These are phyloP conservation scores for Leccinum truebloodii DNA, from an alignment of 768 basidiomycete species.

Conservation along the genomic window DNA sequence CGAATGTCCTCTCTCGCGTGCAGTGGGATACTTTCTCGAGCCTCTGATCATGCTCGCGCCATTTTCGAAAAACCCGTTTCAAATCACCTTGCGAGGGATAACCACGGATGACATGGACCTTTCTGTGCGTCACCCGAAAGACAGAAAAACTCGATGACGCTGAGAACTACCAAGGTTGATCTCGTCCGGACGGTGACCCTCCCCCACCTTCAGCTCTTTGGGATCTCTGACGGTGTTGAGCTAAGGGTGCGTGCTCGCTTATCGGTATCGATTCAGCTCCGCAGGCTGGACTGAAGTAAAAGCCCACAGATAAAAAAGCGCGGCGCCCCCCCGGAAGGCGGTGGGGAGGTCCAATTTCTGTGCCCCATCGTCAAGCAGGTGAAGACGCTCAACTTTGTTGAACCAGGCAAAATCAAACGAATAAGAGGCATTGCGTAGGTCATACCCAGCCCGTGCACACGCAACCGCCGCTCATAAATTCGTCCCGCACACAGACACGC, in stretches of 20 bases:
- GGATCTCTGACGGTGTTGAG: conserved; percentile 88
- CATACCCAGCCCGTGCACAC: not conserved
- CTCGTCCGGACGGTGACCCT: conserved; percentile 87
- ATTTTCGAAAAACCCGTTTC: conserved; percentile 85
- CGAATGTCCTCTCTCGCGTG: conserved; percentile 86
- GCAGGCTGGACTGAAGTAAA: not conserved
- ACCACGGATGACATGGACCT: conserved; percentile 93
- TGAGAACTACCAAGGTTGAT: conserved; percentile 60
- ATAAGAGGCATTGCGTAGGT: conserved; percentile 95
- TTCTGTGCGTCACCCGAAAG: conserved; percentile 54
- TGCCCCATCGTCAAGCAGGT: conserved; percentile 90
- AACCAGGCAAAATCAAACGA: conserved; percentile 88
- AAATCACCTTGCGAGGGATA: conserved; percentile 82
- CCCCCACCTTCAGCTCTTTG: conserved; percentile 88
- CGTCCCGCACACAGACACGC: conserved; percentile 65
- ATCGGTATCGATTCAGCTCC: not conserved
- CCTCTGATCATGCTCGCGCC: conserved; percentile 88
- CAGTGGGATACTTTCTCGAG: conserved; percentile 94
- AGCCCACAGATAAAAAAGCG: conserved; percentile 82
- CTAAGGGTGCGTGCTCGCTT: conserved; percentile 56
- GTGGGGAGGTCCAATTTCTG: conserved; percentile 92
- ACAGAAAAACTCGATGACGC: conserved; percentile 12
- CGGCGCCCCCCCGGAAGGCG: conserved; percentile 88
- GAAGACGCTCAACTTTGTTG: conserved; percentile 91
- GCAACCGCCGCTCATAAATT: conserved; percentile 1